Evolutionary conservation across 441 rosid species (phyloP).

Genomic region (Capsella rubella): DNA sequence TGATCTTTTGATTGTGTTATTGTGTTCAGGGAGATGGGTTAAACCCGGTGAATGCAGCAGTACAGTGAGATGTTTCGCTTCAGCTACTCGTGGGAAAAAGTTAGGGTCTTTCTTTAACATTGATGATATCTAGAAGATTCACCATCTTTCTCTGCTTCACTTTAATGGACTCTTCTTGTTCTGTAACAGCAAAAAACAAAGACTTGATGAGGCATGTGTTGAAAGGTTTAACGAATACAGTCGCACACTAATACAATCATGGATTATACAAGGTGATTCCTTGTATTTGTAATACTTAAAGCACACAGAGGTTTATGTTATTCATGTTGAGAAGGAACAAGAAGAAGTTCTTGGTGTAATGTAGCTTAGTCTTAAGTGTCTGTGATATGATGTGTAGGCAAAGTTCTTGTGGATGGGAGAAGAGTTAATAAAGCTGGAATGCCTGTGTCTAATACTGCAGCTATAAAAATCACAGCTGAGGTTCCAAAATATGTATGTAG

Average conservation of each 20-base stretch:
- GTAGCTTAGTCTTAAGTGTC: conserved; percentile 9
- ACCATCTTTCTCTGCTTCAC: conserved; percentile 6
- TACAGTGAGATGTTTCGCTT: conserved; percentile 58
- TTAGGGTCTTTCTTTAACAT: conserved; percentile 39
- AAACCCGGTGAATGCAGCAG: conserved; percentile 44
- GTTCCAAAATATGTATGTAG: conserved; percentile 98
- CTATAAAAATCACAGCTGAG: conserved; percentile 80
- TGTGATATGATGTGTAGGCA: conserved; percentile 55
- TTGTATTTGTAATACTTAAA: background rate
- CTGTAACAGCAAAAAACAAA: conserved; percentile 62
- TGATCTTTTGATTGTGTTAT: background rate
- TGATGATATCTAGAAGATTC: background rate
- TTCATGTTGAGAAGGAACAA: background rate
- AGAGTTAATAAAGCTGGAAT: conserved; percentile 87
- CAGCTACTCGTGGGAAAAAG: conserved; percentile 68
- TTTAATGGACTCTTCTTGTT: conserved; percentile 19
- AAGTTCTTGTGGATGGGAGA: conserved; percentile 90
- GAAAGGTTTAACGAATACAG: conserved; percentile 94
- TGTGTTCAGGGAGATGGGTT: conserved; percentile 54
- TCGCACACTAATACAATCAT: conserved; percentile 79
- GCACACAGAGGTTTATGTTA: background rate
- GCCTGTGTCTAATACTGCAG: conserved; percentile 68
- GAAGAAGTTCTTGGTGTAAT: background rate
- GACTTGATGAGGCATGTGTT: conserved; percentile 91
- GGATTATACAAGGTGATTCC: conserved; percentile 85